These are phyloP conservation scores for Protomyces gravidus DNA, from an alignment of 1,139 yeast genomes.

Conservation along the genomic window DNA sequence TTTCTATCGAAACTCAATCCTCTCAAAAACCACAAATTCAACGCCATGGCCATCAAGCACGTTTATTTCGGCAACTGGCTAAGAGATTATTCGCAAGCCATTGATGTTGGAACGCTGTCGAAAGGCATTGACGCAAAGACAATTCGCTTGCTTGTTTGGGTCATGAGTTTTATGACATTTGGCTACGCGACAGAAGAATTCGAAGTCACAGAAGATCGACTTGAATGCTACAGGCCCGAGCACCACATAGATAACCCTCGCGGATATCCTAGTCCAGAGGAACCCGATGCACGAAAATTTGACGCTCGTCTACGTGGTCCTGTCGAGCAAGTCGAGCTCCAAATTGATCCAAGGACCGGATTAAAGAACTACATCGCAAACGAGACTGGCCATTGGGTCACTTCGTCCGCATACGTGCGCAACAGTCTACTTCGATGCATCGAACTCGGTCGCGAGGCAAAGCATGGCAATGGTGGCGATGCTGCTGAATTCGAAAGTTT, in stretches of 20 bases:
- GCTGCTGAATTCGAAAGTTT: conserved; percentile 35
- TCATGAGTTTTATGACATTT: conserved; percentile 36
- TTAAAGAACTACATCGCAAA: conserved; percentile 36
- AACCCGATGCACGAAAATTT: conserved; percentile 21
- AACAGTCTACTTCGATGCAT: conserved; percentile 35
- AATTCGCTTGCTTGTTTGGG: conserved; percentile 36
- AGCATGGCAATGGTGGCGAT: conserved; percentile 12
- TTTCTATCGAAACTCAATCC: conserved; percentile 34
- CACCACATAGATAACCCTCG: conserved; percentile 36
- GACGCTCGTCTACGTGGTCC: conserved; percentile 35
- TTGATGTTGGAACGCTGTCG: conserved; percentile 37
- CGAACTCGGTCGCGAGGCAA: conserved; percentile 34
- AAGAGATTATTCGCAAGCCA: conserved; percentile 38
- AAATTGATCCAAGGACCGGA: conserved; percentile 34
- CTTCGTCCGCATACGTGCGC: conserved; percentile 36
- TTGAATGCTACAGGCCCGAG: conserved; percentile 37
- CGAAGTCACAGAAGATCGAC: conserved; percentile 37
- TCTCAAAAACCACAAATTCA: conserved; percentile 33
- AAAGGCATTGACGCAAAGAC: conserved; percentile 35
- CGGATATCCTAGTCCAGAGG: conserved; percentile 21
- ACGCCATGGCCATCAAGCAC: conserved; percentile 35
- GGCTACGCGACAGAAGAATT: conserved; percentile 38
- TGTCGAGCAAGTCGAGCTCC: conserved; percentile 30
- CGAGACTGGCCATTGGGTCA: conserved; percentile 37
- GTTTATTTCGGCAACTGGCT: conserved; percentile 39